Evolutionary conservation across 164 flowering plant genomes (phyloP), one percentile per base, ranked within the genome.

Genomic region (Hamamelis virginiana): DNA sequence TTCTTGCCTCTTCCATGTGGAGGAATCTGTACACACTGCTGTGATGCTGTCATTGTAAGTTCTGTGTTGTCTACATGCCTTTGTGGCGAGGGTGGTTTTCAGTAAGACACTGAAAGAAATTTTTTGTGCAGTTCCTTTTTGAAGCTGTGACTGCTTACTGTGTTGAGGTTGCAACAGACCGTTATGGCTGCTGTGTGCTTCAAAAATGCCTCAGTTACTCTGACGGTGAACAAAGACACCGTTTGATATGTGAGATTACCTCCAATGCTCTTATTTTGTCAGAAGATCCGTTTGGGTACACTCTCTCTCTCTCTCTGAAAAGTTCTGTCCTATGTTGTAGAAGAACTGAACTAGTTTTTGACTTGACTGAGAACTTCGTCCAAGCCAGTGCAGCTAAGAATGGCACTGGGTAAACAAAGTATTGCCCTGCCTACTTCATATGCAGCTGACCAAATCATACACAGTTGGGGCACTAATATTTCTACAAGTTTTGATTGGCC

Each of bases 111-210:
- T 22, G 47, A 57, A 48, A 63, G 60, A 12, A 25, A 33, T 65
- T 69, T 71, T 16, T 33, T 70, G 33, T 78, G 83, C 89, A 90
- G 96, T 84, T 88, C 76, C 80, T 89, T 51, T 85, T 80, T 77
- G 86, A 85, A 66, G 92, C 87, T 61, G 88, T 85, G 16, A 76
- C 71, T 16, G 45, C 57, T 25, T 67, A 81, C 62, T 87, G 92
- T 75, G 73, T 84, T 25, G 88, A 90, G 69, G 79, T 90, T 71
- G 96, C 90, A 65, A 85, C 82, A 44, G 83, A 90, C 55, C 90
- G 85, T 18, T 87, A 90, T 79, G 96, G 92, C 15, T 90, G 96
- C 67, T 87, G 92, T 72, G 92, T 90, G 64, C 84, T 90, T 60
- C 92, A 87, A 71, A 82, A 81, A 74, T 88, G 89, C 78, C 83